Conservation (phyloP, 176 grass and related monocot species). For the Echinochloa phyllopogon region DNA sequence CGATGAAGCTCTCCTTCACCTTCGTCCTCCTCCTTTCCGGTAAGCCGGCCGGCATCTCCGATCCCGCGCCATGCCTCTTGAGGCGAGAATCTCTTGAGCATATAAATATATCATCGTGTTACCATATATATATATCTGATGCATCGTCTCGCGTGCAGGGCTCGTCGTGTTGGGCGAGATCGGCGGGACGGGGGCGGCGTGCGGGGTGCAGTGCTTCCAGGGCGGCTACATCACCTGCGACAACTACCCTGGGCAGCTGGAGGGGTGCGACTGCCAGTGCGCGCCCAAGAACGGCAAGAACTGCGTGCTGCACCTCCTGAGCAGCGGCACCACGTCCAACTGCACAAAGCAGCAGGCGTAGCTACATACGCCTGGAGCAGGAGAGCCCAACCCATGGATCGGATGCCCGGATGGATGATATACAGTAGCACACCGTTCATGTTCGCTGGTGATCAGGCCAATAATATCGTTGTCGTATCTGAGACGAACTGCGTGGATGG, state of each 20-base stretch:
- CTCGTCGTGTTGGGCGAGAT: neutral
- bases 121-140: no score
- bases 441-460: no score
- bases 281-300: conserved; percentile 31
- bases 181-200: neutral
- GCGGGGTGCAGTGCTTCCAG: conserved; percentile 28
- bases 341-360: neutral
- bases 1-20: conserved; percentile 37
- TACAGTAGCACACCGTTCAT: neutral
- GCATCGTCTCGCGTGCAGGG: neutral
- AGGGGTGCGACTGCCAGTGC: conserved; percentile 38
- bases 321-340: neutral
- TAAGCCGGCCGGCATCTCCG: neutral
- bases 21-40: conserved; percentile 41
- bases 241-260: neutral
- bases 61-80: no score
- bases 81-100: no score
- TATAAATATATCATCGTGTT: no score
- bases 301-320: conserved; percentile 36
- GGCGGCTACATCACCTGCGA: conserved; percentile 33
- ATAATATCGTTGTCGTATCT: no score
- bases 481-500: no score
- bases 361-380: no score
- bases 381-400: no score
- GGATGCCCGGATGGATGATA: neutral